Conservation (phyloP, 768 basidiomycete species). For the Leccinum pellstonianum region DNA sequence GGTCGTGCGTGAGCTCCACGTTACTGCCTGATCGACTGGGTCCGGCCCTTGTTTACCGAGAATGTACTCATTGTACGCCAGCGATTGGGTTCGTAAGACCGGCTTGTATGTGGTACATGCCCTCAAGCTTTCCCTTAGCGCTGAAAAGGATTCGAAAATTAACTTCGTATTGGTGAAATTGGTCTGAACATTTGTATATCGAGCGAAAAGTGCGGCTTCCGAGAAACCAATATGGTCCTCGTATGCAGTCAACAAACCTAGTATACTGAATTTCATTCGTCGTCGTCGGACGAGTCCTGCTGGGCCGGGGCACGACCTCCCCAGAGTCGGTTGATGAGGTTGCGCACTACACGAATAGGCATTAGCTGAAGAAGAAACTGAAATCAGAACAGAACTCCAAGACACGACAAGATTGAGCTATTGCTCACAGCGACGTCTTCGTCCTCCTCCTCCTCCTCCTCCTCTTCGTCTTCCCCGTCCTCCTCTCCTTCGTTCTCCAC, state of each 20-base stretch:
- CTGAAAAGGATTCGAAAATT: background rate
- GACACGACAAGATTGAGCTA: too few relatives aligned
- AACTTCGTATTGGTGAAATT: background rate
- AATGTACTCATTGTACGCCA: background rate
- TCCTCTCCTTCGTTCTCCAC: constrained; percentile 42
- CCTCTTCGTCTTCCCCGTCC: background rate
- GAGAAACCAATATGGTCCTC: background rate
- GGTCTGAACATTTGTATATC: background rate
- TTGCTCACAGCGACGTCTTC: too few relatives aligned
- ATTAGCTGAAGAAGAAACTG: constrained; percentile 44
- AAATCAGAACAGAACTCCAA: background rate
- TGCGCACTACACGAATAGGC: constrained; percentile 56
- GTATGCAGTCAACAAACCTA: background rate
- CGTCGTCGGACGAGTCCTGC: constrained; percentile 25
- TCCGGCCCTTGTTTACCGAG: too few relatives aligned
- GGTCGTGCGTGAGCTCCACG: constrained; percentile 3
- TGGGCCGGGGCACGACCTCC: constrained; percentile 16
- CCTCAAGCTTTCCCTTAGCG: background rate
- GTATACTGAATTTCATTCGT: background rate
- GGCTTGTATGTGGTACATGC: background rate
- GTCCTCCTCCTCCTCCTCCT: too few relatives aligned
- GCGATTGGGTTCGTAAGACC: background rate
- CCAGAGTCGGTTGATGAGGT: constrained; percentile 59
- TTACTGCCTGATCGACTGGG: background rate
- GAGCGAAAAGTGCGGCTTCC: background rate